Percentiles rank a stretch among this genome's conserved stretches.
Evolutionary conservation across 805 yeast species (phyloP).

Genomic region (Saturnispora gosingensis): DNA sequence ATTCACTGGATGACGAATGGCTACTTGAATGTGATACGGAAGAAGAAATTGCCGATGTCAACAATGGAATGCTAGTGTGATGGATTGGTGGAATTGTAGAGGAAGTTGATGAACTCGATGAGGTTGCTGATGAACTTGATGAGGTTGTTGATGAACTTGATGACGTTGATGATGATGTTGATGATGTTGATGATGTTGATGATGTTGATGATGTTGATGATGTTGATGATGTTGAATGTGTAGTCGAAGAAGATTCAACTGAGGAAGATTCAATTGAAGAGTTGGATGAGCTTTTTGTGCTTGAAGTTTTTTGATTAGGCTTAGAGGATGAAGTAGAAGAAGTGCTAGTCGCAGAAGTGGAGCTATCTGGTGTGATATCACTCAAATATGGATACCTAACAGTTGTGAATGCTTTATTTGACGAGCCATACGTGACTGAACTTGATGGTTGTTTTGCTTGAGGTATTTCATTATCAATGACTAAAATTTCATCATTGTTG

Average conservation of each 20-base stretch:
- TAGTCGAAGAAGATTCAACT: neutral
- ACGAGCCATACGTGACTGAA: conserved; percentile 8
- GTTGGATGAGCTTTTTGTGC: neutral
- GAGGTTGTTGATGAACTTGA: neutral
- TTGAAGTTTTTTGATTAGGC: neutral
- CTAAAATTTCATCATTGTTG: conserved; percentile 31
- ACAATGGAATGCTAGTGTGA: neutral
- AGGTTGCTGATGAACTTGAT: neutral
- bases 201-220: neutral
- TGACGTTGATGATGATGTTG: neutral
- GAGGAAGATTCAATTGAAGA: neutral
- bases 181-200: neutral
- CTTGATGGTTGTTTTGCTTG: conserved; percentile 9
- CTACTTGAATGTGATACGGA: neutral
- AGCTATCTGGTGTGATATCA: neutral
- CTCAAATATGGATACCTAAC: conserved; percentile 4
- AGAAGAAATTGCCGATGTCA: neutral
- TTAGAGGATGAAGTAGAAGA: neutral
- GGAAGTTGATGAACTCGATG: neutral
- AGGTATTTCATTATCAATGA: conserved; percentile 25
- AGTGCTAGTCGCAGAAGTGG: neutral
- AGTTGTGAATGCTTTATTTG: conserved; percentile 7
- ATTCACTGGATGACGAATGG: neutral
- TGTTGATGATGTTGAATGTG: neutral
- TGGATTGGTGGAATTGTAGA: neutral